Conservation (phyloP, 495 filamentous ascomycete genomes). For the Neurospora tetrasperma region DNA sequence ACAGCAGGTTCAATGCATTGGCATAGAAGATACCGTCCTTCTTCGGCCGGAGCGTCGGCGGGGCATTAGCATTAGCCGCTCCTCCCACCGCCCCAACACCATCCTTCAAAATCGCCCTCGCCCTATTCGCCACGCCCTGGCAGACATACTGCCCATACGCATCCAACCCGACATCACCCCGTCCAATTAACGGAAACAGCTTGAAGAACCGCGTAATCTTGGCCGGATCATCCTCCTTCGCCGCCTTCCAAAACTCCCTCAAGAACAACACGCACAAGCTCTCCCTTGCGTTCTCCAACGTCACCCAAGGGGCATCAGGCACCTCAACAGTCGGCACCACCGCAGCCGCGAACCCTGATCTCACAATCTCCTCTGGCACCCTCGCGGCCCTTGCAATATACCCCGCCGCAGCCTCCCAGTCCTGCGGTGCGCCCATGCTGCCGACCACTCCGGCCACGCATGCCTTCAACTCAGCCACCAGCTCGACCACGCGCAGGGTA, state of each 20-base stretch:
- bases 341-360: slow-evolving; percentile 79
- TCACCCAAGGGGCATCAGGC: slow-evolving; percentile 80
- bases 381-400: slow-evolving; percentile 75
- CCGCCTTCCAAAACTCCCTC: slow-evolving; percentile 89
- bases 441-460: slow-evolving; percentile 92
- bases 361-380: slow-evolving; percentile 67
- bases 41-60: slow-evolving; percentile 9
- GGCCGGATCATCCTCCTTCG: slow-evolving; percentile 69
- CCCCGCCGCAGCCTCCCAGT: slow-evolving; percentile 92
- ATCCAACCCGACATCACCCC: slow-evolving; percentile 80
- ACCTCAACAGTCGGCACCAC: slow-evolving; percentile 95
- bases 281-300: slow-evolving; percentile 77
- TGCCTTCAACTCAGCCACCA: slow-evolving; percentile 90
- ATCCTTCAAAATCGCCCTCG: slow-evolving; percentile 67
- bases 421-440: slow-evolving; percentile 94
- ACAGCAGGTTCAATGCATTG: slow-evolving; percentile 78
- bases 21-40: slow-evolving; percentile 82
- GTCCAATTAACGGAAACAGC: slow-evolving; percentile 87
- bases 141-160: slow-evolving; percentile 95
- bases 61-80: slow-evolving; percentile 17
- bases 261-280: slow-evolving; percentile 81
- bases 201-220: slow-evolving; percentile 96
- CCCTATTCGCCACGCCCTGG: slow-evolving; percentile 75
- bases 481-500: slow-evolving; percentile 86
- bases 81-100: slow-evolving; percentile 32